Base-by-base conservation (phyloP, 179 eudicot species). In the Silene coronaria region DNA sequence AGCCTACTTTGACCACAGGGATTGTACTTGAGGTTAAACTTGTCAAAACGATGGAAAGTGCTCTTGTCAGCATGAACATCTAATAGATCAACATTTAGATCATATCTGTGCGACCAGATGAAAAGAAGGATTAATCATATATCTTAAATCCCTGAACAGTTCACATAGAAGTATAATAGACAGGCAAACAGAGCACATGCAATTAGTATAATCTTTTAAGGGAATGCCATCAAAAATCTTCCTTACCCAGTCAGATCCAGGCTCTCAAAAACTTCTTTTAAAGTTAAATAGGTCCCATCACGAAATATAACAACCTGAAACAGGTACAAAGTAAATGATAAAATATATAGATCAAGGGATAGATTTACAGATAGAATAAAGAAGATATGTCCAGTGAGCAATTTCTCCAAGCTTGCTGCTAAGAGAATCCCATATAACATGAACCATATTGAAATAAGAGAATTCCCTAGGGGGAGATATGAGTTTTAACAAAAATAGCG, bases 1-100 rank as follows among this genome's bases (percentile, higher is more conserved):
- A 96, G 91, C 84, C 99, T 91, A 90, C 99, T 96, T 80, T 96
- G 99, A 80, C 99, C 99, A 85, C 99, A 96, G 67, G 99, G 99
- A 85, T 96, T 96, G 78, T 96, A 96, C 93, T 96, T 96, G 64
- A 96, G 88, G 80, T 96, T 96, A 75, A 96, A 96, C 83, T 96
- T 96, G 86, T 96, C 99, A 86, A 96, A 96, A 70, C 99, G 99
- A 89, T 96, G 99, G 78, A 96, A 96, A 46, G 99, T 96, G 79
- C 99, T 96, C 88, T 96, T 96, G 90, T 96, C 99, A n/a, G 99
- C 99, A 80, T 96, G 99, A 77, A 96, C 99, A 79, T 96, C 99
- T 71, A 96, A 79, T 59, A 96, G 97, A 82, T 96, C 99, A 78
- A 96, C 99, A 80, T 96, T 96, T 76, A 96, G 82, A 81, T 96